Base-by-base conservation (phyloP, 2,329 filamentous ascomycete species). In the Aspergillus texensis region DNA sequence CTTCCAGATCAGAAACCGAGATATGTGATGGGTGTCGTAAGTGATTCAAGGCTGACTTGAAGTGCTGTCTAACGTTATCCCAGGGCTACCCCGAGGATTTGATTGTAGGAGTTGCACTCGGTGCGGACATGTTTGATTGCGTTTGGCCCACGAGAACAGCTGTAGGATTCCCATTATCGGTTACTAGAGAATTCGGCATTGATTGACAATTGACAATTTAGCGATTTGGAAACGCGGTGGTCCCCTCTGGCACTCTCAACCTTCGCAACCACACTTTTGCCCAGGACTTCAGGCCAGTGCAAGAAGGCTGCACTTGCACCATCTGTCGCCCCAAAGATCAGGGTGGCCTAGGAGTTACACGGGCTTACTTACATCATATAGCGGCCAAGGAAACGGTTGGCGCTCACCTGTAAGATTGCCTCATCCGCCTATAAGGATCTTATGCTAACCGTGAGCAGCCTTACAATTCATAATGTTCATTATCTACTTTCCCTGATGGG, bases 71-170 rank as follows among this genome's bases (percentile, higher is more conserved):
- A 48, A 34, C 16, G 59, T 14, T 56, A 30, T 59, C 6, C n/a
- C n/a, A 87, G 85, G 93, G 95, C 14, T 99, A 97, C 77, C 95
- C 95, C 1, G 95, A 98, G 80, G 95, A 99, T 74, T 83, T 99
- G 61, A 87, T 99, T 2, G 94, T 99, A 45, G 96, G 93, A 59
- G 89, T 97, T 4, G 95, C 95, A 1, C 85, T 99, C 0, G 95
- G 95, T 4, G 95, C 95, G 56, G 95, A 99, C 79, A 99, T 99
- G 95, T 99, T 99, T 76, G 95, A 99, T 80, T 99, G 96, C 75
- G 95, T 99, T 8, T 99, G 95, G 95, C 96, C 95, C 1, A 98
- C 95, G 5, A 86, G 95, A 60, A 99, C 95, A 41, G 95, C 95
- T 9, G 86, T 88, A 79, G 75, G 84, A 74, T 39, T 41, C 46